Base-by-base conservation (phyloP, 2,329 filamentous ascomycete species). In the Penicillium sumatraense region DNA sequence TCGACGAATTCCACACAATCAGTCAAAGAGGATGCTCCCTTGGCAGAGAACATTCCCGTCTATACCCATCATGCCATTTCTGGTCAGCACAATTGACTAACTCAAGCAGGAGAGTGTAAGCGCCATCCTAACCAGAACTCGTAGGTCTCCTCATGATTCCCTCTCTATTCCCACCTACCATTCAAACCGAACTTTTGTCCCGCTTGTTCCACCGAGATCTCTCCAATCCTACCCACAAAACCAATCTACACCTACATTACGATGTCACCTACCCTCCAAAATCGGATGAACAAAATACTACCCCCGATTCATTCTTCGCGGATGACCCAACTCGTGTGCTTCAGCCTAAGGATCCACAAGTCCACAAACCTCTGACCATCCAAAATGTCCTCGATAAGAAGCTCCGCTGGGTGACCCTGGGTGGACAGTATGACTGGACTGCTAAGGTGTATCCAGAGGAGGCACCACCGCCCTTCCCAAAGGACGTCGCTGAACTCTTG, bases 381-480 rank as follows among this genome's bases (percentile, higher is more conserved):
- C 79, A 83, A 46, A 87, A 88, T 67, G 85, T 93, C 26, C 80
- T 98, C 40, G 84, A 87, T 54, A 89, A 88, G 59, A 93, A 90
- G 58, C 83, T 98, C 21, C 91, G 93, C 63, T 99, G 95, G 95
- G 85, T 96, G 38, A 98, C 93, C 0, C 83, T 99, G 2, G 95
- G 95, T 47, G 93, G 92, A 0, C 95, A 98, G 72, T 98, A 98
- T 73, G 90, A 98, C 77, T 98, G 93, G 95, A 96, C 92, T 0
- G 84, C 86, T 53, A 93, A 96, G 62, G 78, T 85, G 11, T 98
- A 98, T 68, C 92, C 93, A 0, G 72, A 79, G 9, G 80, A 82
- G n/a, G 57, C 72, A 3, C 87, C 89, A 1, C 91, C 91, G 0
- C 67, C 77, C 0, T 97, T 97, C 64, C 93, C 93, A 0, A 36